These are phyloP conservation scores for Chlamydomonas asymmetrica DNA, from an alignment of 139 green algal genomes.

Conservation along the genomic window DNA sequence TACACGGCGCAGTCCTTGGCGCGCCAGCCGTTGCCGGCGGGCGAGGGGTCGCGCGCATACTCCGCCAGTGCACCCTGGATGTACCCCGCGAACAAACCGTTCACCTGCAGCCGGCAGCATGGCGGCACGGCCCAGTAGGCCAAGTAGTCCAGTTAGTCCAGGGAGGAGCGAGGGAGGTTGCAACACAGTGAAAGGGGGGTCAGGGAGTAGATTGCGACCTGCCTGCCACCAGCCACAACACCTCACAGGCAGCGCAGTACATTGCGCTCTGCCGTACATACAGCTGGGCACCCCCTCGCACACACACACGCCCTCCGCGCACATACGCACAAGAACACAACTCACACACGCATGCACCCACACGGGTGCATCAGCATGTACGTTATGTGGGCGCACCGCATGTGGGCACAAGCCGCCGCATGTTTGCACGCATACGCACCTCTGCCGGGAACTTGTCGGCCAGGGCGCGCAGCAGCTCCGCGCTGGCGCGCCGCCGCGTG, in stretches of 20 bases:
- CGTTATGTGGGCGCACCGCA: background rate
- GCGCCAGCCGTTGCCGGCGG: slow-evolving; percentile 73
- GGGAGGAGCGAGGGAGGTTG: no score
- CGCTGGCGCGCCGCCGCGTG: slow-evolving; percentile 88
- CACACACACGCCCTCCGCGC: no score
- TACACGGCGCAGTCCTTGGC: slow-evolving; percentile 96
- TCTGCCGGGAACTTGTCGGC: slow-evolving; percentile 78
- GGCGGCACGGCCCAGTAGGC: no score
- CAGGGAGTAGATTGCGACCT: no score
- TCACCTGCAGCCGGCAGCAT: background rate
- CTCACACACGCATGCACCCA: background rate
- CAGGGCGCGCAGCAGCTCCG: slow-evolving; percentile 89
- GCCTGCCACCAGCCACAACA: no score
- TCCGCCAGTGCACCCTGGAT: slow-evolving; percentile 67
- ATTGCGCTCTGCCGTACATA: no score
- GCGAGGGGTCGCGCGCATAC: slow-evolving; percentile 62
- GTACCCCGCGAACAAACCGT: background rate
- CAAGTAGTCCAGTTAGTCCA: no score
- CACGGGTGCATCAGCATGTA: background rate
- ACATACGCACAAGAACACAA: background rate
- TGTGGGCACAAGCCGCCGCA: slow-evolving; percentile 34
- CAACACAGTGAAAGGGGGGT: no score
- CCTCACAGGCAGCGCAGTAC: no score
- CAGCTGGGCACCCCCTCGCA: no score
- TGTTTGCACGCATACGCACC: slow-evolving; percentile 67